Evolutionary conservation across 495 filamentous ascomycete species (phyloP).

Genomic region (Xylaria venustula): DNA sequence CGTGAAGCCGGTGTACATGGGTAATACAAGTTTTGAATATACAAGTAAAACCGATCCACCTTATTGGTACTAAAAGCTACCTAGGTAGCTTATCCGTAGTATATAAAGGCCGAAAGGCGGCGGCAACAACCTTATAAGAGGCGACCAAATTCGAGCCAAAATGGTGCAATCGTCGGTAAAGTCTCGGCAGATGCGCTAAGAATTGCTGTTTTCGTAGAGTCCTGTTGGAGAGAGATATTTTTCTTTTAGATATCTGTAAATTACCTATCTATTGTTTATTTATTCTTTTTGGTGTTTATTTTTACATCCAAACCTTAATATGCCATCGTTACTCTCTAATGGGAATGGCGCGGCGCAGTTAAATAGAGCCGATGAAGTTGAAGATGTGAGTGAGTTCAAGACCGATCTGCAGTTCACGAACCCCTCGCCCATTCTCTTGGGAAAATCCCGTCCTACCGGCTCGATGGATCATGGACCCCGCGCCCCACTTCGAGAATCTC

Average conservation of each 20-base stretch:
- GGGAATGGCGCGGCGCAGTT: constrained; percentile 19
- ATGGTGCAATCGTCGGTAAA: constrained; percentile 16
- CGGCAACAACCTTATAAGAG: too few species aligned
- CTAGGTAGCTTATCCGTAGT: too few species aligned
- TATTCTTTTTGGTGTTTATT: not conserved
- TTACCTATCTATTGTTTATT: not conserved
- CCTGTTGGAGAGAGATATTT: not conserved
- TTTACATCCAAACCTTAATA: not conserved
- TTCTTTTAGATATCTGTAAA: not conserved
- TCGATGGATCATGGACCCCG: not conserved
- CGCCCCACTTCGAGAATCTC: not conserved
- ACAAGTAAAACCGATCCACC: too few species aligned
- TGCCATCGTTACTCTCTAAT: constrained; percentile 4
- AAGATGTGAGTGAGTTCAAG: constrained; percentile 51
- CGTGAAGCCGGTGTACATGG: too few species aligned
- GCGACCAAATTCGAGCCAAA: not conserved
- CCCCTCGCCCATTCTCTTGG: too few species aligned
- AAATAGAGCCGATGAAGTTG: constrained; percentile 51
- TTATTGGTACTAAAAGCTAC: too few species aligned
- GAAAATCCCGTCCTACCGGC: too few species aligned
- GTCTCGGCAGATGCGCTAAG: constrained; percentile 10
- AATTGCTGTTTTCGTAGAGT: constrained; percentile 7
- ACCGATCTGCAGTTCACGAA: not conserved
- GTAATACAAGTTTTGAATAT: too few species aligned
- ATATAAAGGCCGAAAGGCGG: too few species aligned